A percentile compares a stretch with the other conserved stretches of the same genome.
Evolutionary conservation across 768 basidiomycete species (phyloP).

Genomic region (Lactarius vividus): DNA sequence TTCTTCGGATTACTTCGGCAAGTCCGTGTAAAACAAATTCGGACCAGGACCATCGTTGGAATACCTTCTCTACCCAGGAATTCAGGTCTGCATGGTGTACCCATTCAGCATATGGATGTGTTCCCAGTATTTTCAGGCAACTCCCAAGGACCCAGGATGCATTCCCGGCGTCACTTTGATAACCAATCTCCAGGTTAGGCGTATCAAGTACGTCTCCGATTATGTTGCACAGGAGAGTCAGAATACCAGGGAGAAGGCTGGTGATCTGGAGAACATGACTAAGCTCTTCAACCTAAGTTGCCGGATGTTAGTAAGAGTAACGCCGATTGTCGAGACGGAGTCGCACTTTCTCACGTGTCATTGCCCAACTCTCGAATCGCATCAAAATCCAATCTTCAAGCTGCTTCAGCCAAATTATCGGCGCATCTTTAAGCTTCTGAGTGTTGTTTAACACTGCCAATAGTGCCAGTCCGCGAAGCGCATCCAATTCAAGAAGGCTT

Average conservation of each 20-base stretch:
- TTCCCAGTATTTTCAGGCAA: slow-evolving; percentile 55
- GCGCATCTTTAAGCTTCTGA: slow-evolving; percentile 55
- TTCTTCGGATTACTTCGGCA: slow-evolving; percentile 44
- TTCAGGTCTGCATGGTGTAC: slow-evolving; percentile 43
- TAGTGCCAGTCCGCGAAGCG: slow-evolving; percentile 44
- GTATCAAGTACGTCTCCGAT: slow-evolving; percentile 42
- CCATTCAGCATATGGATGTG: slow-evolving; percentile 47
- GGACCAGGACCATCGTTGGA: slow-evolving; percentile 58
- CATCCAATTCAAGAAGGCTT: slow-evolving; percentile 46
- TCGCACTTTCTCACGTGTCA: slow-evolving; percentile 41
- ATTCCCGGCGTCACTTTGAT: slow-evolving; percentile 39
- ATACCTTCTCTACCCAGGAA: slow-evolving; percentile 46
- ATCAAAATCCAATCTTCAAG: slow-evolving; percentile 50
- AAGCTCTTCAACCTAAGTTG: slow-evolving; percentile 47
- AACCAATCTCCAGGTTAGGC: slow-evolving; percentile 32
- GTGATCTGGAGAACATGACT: slow-evolving; percentile 54
- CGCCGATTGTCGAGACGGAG: background rate
- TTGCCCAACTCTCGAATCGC: slow-evolving; percentile 44
- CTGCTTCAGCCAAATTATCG: slow-evolving; percentile 56
- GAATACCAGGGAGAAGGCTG: slow-evolving; percentile 46
- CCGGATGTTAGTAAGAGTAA: background rate
- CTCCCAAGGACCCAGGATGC: slow-evolving; percentile 56
- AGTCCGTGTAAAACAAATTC: slow-evolving; percentile 54
- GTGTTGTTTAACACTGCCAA: slow-evolving; percentile 47
- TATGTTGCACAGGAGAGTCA: slow-evolving; percentile 44